phyloP scores from a whole-genome alignment of 1,284 basidiomycete genomes.

The Rugosomyces carneus region DNA sequence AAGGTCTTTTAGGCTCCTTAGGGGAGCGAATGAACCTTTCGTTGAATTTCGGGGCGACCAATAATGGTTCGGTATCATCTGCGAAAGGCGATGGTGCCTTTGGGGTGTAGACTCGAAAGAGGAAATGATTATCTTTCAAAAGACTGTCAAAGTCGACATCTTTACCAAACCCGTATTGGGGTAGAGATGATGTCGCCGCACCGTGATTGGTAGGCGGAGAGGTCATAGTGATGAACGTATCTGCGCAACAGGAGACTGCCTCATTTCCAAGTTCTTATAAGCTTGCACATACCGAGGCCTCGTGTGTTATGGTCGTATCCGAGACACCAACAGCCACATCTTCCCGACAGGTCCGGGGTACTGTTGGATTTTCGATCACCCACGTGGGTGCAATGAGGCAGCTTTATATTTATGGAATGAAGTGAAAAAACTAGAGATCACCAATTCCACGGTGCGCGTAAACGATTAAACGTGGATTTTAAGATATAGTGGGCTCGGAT shows the following conservation, averaged over 20 bases:
- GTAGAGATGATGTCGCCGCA: slow-evolving; percentile 30
- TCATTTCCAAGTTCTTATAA: slow-evolving; percentile 16
- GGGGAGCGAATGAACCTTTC: slow-evolving; percentile 38
- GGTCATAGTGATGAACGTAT: slow-evolving; percentile 7
- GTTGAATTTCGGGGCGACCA: slow-evolving; percentile 59
- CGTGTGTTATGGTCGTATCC: slow-evolving; percentile 22
- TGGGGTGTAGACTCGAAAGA: slow-evolving; percentile 74
- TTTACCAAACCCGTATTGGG: slow-evolving; percentile 66
- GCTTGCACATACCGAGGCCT: slow-evolving; percentile 19
- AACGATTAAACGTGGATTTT: no score
- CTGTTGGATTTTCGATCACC: slow-evolving; percentile 1
- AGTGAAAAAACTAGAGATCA: no score
- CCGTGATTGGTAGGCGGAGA: slow-evolving; percentile 5
- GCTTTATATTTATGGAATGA: no score
- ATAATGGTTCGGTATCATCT: slow-evolving; percentile 51
- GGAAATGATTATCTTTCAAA: slow-evolving; percentile 57
- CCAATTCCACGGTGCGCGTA: no score
- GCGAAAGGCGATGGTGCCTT: slow-evolving; percentile 47
- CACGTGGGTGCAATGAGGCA: slow-evolving; percentile 12
- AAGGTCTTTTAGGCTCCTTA: slow-evolving; percentile 23
- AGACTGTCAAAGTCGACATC: slow-evolving; percentile 57
- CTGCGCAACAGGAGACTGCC: slow-evolving; percentile 2
- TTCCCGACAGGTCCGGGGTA: not conserved
- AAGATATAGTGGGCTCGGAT: no score
- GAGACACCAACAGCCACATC: slow-evolving; percentile 17